Evolutionary conservation across 192 early-diverging fungal genomes (phyloP), one percentile per base, ranked within the genome.

Genomic region (Gonapodya prolifera): DNA sequence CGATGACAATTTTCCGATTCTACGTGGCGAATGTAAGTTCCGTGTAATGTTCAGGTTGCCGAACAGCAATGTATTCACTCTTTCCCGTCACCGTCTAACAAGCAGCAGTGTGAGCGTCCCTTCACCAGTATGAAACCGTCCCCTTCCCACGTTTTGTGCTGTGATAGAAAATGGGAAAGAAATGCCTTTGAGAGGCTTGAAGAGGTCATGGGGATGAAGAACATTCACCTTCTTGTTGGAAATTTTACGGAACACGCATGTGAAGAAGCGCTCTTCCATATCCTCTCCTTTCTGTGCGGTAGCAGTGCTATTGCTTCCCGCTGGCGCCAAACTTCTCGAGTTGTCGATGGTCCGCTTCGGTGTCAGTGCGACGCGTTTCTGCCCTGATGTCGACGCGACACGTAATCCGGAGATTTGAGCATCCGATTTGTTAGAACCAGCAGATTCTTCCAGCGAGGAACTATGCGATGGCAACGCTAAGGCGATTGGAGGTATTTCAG

Each of bases 81-180:
- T 77, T 81, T 82, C 29, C 76, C 77, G 16, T 78, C 79, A 73
- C 75, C 75, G 45, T 82, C 83, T 34, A 81, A 79, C 29, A 82
- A 30, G 0, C 35, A 18, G 0, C 73, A 70, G 16, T 29, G 36
- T 61, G 45, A 61, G 17, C 35, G 45, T 35, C 79, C 82, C 30
- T 36, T 78, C 8, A 81, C 2, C 16, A 81, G 34, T 70, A 84
- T 78, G 16, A 33, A 30, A 28, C 83, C 83, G 77, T 84, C 83
- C 0, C 83, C 82, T 75, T 84, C 83, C 83, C 83, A 84, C 0
- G 83, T 83, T 61, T 84, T 80, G 79, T 84, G 45, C 45, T 61
- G 8, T 23, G 45, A 16, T 61, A 23, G 45, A 16, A 23, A 61
- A 61, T 8, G 45, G 45, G 23, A 16, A 61, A 16, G 45, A 23